A percentile compares a stretch with the other conserved stretches of the same genome.
Conservation (phyloP, 192 early-diverging fungal species). For the Coemansia javaensis region DNA sequence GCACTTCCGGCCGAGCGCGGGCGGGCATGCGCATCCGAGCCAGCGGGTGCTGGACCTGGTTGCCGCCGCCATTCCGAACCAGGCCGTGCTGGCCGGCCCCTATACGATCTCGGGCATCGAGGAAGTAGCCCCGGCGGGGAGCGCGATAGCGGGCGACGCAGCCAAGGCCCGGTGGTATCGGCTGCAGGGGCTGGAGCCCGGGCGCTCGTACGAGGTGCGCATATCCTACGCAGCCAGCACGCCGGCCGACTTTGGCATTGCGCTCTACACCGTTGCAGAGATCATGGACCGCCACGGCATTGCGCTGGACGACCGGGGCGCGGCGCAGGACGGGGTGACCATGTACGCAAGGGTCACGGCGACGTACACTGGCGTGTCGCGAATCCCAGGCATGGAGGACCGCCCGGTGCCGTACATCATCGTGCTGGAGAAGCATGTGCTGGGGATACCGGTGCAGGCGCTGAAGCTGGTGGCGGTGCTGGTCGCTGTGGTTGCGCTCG, state of each 20-base stretch:
- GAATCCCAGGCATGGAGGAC: slow-evolving; percentile 12
- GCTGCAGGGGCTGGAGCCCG: slow-evolving; percentile 7
- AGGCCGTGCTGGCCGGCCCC: slow-evolving; percentile 5
- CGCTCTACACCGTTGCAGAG: slow-evolving; percentile 10
- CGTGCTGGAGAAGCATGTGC: slow-evolving; percentile 32
- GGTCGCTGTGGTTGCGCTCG: slow-evolving; percentile 10
- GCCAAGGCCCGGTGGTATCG: slow-evolving; percentile 32
- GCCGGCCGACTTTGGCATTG: slow-evolving; percentile 20
- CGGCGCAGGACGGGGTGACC: background rate
- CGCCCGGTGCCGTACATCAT: slow-evolving; percentile 17
- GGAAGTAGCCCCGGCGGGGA: slow-evolving; percentile 13
- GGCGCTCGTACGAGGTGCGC: slow-evolving; percentile 32
- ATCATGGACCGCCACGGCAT: background rate
- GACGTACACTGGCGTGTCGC: slow-evolving; percentile 22
- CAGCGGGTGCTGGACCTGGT: background rate
- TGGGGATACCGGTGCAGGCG: slow-evolving; percentile 32
- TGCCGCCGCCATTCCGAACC: background rate
- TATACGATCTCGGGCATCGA: slow-evolving; percentile 9
- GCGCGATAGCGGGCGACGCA: background rate
- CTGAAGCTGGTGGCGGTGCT: slow-evolving; percentile 24
- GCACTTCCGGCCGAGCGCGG: slow-evolving; percentile 18
- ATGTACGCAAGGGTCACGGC: slow-evolving; percentile 31
- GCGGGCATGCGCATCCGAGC: background rate
- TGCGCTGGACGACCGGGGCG: background rate
- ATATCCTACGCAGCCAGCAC: slow-evolving; percentile 40